Base-by-base conservation (phyloP, 2,329 filamentous ascomycete species). In the Aspergillus viridinutans region DNA sequence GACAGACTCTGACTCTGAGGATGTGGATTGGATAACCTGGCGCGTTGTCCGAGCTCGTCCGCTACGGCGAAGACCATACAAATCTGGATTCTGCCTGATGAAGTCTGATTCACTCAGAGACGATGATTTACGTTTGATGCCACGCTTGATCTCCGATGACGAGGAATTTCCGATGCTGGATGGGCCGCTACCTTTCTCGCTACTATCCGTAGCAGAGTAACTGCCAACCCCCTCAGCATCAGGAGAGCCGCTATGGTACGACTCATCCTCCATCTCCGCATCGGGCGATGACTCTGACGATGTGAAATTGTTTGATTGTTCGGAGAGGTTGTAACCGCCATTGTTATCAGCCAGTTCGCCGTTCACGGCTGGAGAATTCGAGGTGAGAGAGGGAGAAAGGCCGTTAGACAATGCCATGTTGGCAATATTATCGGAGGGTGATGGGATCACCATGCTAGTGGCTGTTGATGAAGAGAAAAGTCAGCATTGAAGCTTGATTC, bases 41-140 rank as follows among this genome's bases (percentile, higher is more conserved):
- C 85, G 84, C 58, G 80, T 80, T 60, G 81, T 81, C 65, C 85
- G 83, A 64, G 85, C 85, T 63, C 85, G 83, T 71, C 82, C 92
- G 79, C 94, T 99, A 78, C 94, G 85, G 66, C 94, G 86, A 64
- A 99, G 81, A 50, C 94, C 94, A 78, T 97, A 99, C 8, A 99
- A 81, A 76, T 96, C 92, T 48, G 94, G 94, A 69, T 99, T 96
- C 69, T 90, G 89, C 67, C 88, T 84, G 67, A 97, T 96, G 70
- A 87, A 92, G 49, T 92, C 87, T 58, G 94, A 88, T 66, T 94
- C 90, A 52, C 88, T 86, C 40, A 84, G 75, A 72, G 70, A 81
- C 73, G 63, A 81, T 75, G 77, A 90, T 89, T 76, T 86, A 63
- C 92, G 88, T 81, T 96, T 96, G 59, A 81, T 76, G 51, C 83